Percentiles rank a stretch among this genome's conserved stretches.
Conservation (phyloP, 108 stramenopile genomes). For the Nannochloropsis oceanica region DNA sequence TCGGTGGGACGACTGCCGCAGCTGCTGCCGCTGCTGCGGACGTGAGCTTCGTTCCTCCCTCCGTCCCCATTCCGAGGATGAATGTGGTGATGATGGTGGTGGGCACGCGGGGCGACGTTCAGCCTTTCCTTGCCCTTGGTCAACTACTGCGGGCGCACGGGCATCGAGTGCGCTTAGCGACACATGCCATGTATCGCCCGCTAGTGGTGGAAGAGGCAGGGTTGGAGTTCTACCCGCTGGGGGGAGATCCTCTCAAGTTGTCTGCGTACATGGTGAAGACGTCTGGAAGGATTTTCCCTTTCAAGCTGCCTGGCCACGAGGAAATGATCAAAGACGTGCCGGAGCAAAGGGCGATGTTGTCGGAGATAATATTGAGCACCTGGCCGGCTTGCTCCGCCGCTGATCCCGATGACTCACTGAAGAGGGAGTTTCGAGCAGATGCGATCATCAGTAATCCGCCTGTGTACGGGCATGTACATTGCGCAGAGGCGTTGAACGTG, state of each 20-base stretch:
- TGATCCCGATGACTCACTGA: conserved; percentile 43
- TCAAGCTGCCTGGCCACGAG: not conserved
- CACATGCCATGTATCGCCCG: not conserved
- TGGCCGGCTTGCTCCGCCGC: conserved; percentile 53
- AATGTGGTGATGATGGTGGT: conserved; percentile 18
- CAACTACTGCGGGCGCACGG: not conserved
- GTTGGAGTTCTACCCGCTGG: conserved; percentile 62
- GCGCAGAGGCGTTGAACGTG: conserved; percentile 58
- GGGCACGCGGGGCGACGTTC: conserved; percentile 19
- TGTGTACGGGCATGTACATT: conserved; percentile 56
- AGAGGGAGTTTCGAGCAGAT: conserved; percentile 48
- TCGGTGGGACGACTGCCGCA: not conserved
- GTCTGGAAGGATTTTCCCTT: conserved; percentile 10
- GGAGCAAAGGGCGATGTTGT: conserved; percentile 47
- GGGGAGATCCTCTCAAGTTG: conserved; percentile 50
- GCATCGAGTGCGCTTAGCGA: conserved; percentile 19
- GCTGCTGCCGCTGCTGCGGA: not conserved
- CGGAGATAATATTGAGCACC: conserved; percentile 42
- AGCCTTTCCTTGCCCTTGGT: conserved; percentile 12
- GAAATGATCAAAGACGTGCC: conserved; percentile 15
- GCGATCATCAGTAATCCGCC: conserved; percentile 67
- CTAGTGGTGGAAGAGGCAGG: conserved; percentile 32
- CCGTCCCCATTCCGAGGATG: conserved; percentile 3
- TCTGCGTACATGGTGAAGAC: conserved; percentile 36
- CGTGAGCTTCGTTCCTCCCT: not conserved